Conservation (phyloP, 805 yeast genomes). For the Wickerhamiella allomyrinae region DNA sequence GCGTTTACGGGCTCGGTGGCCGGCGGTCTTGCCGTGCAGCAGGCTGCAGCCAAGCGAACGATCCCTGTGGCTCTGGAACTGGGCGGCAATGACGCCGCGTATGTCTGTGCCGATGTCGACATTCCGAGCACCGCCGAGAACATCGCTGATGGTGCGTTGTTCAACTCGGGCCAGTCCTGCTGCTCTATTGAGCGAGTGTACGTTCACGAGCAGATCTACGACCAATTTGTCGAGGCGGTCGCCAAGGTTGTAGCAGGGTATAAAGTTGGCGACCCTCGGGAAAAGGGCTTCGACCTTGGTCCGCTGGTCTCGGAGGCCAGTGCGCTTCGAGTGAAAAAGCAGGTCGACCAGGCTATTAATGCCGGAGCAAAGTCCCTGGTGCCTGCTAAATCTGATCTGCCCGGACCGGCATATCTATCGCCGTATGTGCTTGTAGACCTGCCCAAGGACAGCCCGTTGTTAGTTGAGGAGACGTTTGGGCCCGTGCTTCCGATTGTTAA, state of each 20-base stretch:
- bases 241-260: constrained; percentile 33
- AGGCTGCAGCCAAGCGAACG: constrained; percentile 58
- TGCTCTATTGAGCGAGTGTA: constrained; percentile 85
- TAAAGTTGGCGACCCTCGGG: constrained; percentile 73
- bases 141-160: constrained; percentile 63
- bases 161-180: constrained; percentile 87
- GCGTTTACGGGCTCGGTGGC: constrained; percentile 87
- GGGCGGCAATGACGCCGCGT: constrained; percentile 86
- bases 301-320: constrained; percentile 42
- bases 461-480: constrained; percentile 77
- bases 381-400: constrained; percentile 53
- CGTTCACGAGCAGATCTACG: constrained; percentile 47
- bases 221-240: constrained; percentile 45
- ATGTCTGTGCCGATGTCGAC: constrained; percentile 62
- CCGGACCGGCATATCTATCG: constrained; percentile 54
- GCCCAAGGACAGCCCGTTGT: constrained; percentile 48
- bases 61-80: constrained; percentile 75
- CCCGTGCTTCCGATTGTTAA: constrained; percentile 70
- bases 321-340: constrained; percentile 33
- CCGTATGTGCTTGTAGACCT: constrained; percentile 78
- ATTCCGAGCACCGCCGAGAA: constrained; percentile 48
- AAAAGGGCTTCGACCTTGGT: constrained; percentile 51
- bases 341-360: constrained; percentile 35
- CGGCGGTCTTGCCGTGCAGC: constrained; percentile 53
- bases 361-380: constrained; percentile 38